phyloP scores from a whole-genome alignment of 2,329 filamentous ascomycete species.

The Colletotrichum sp. region DNA sequence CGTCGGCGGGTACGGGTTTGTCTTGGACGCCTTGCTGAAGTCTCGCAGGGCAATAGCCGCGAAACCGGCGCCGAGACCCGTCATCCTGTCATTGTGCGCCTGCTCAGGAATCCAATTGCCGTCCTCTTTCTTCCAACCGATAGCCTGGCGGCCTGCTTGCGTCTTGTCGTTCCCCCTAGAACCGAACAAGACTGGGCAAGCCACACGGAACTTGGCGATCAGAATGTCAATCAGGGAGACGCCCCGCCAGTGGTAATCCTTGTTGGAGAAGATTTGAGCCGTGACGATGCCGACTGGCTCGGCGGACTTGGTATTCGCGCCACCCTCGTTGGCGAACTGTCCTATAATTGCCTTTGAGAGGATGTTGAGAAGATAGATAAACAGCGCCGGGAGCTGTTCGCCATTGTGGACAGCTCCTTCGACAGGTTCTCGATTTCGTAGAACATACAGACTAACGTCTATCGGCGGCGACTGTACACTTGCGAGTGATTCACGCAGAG shows the following conservation, averaged over 20 bases:
- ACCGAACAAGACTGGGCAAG: conserved; percentile 87
- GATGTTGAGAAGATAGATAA: conserved; percentile 79
- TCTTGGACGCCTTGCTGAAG: conserved; percentile 72
- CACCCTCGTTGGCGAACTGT: conserved; percentile 72
- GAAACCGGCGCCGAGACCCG: conserved; percentile 82
- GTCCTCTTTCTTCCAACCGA: conserved; percentile 76
- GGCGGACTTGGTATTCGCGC: conserved; percentile 67
- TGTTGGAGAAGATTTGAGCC: conserved; percentile 75
- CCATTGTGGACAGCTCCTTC: conserved; percentile 58
- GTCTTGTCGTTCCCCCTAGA: conserved; percentile 79
- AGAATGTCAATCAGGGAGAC: conserved; percentile 80
- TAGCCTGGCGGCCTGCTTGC: conserved; percentile 65
- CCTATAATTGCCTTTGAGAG: conserved; percentile 76
- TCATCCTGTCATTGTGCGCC: conserved; percentile 82
- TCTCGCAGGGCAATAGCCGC: conserved; percentile 83
- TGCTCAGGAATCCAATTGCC: conserved; percentile 70
- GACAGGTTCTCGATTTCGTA: conserved; percentile 47
- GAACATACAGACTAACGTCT: conserved; percentile 61
- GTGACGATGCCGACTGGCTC: conserved; percentile 82
- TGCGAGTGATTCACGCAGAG: conserved; percentile 61
- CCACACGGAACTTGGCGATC: conserved; percentile 80
- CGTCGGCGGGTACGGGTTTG: conserved; percentile 77
- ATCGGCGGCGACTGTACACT: conserved; percentile 56
- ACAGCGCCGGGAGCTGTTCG: conserved; percentile 63
- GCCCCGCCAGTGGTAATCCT: conserved; percentile 71